Percentiles rank a stretch among this genome's conserved stretches.
These are phyloP conservation scores for Vitis hybrid DNA, from an alignment of 177 flowering plant genomes.

Conservation along the genomic window DNA sequence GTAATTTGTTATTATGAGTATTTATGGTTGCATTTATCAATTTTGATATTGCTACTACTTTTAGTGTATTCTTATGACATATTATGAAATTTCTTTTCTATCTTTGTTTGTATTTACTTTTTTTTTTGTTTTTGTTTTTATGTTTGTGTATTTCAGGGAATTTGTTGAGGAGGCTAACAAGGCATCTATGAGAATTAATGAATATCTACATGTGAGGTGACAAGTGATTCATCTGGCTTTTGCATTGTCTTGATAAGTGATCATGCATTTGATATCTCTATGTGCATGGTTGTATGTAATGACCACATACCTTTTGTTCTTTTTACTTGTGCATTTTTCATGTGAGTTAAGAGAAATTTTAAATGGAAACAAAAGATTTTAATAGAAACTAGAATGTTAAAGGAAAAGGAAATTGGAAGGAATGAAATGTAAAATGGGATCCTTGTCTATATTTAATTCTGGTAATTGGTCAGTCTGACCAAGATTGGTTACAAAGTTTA, in stretches of 20 bases:
- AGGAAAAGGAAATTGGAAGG: background rate
- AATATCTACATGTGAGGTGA: constrained; percentile 96
- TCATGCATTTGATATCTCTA: background rate
- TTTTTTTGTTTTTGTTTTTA: background rate
- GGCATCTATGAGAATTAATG: constrained; percentile 81
- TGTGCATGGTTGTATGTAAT: background rate
- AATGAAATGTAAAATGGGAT: too few species aligned
- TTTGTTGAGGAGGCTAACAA: constrained; percentile 82
- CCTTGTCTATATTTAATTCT: too few species aligned
- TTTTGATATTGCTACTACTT: background rate
- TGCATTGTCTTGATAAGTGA: background rate
- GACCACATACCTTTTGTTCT: background rate
- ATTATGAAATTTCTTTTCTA: background rate
- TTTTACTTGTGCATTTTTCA: background rate
- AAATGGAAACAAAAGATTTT: background rate
- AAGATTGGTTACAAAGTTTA: background rate
- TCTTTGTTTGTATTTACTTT: background rate
- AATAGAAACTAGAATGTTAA: background rate
- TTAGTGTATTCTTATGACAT: too few species aligned
- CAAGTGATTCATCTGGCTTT: constrained; percentile 17
- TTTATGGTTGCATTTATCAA: background rate
- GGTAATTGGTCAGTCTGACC: background rate
- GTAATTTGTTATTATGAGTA: constrained; percentile 29
- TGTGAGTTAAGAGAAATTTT: background rate
- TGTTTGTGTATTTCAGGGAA: constrained; percentile 49